Evolutionary conservation across 2,329 filamentous ascomycete species (phyloP), one percentile per base, ranked within the genome.

Genomic region (Cercospora nicotianae): DNA sequence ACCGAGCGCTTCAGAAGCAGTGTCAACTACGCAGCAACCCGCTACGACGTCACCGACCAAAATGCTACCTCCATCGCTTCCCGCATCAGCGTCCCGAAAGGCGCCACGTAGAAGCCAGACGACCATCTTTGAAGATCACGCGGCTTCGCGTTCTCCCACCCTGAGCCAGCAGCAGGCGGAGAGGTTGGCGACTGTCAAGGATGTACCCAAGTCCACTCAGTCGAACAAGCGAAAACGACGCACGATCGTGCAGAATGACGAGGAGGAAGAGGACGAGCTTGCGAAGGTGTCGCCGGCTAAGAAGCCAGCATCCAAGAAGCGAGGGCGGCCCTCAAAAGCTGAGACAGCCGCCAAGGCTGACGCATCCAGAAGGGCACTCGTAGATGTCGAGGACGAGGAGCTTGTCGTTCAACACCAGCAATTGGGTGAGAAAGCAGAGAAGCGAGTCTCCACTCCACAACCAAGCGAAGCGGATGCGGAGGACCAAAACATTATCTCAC

Each of bases 121-220:
- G 0, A 79, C 77, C 7, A 78, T 79, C 58, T 79, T 75, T 58
- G 77, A 79, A 66, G 77, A 79, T 42, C 75, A 77, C 58, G 68
- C 77, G 13, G 66, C 70, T 13, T 70, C 72, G 48, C 70, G 63
- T 26, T 72, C 69, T 4, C 75, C 72, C n/a, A 77, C 55, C 48
- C 72, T 78, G 10, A 75, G 73, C 62, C 76, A 79, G 58, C 76
- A 77, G 65, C 77, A 78, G 65, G 75, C 74, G n/a, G 70, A 64
- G 9, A 70, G 77, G n/a, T 68, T 74, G 60, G 67, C 69, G 9
- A 70, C 69, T 20, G 62, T 73, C 9, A 39, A 62, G 30, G 70
- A 74, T 30, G 23, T 71, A 13, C 53, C 69, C 28, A 69, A 72
- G 12, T 59, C 55, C 12, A 42, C 62, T 10, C 64, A 61, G 18